Percentiles rank a stretch among this genome's conserved stretches.
Evolutionary conservation across 2,329 filamentous ascomycete species (phyloP).

Genomic region (Sporothrix curviconia): DNA sequence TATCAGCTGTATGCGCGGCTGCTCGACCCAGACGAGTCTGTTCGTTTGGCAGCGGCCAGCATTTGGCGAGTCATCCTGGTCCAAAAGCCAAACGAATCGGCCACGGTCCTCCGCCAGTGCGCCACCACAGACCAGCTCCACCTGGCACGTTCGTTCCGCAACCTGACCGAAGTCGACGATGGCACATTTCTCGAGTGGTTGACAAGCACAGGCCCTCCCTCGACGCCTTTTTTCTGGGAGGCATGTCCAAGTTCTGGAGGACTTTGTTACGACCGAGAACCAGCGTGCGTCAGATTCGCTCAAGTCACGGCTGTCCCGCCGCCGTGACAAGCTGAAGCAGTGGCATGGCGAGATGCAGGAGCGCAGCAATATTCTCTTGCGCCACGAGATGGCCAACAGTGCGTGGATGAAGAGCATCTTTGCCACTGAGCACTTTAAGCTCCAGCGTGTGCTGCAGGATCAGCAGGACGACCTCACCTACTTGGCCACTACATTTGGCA

Average conservation of each 20-base stretch:
- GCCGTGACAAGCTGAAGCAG: slow-evolving; percentile 72
- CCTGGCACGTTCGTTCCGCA: slow-evolving; percentile 70
- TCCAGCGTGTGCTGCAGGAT: slow-evolving; percentile 83
- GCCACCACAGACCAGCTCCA: slow-evolving; percentile 62
- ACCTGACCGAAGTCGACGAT: slow-evolving; percentile 81
- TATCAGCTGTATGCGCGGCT: slow-evolving; percentile 90
- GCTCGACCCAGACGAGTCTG: slow-evolving; percentile 58
- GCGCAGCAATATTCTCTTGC: slow-evolving; percentile 64
- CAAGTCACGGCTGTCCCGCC: slow-evolving; percentile 61
- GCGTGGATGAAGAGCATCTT: slow-evolving; percentile 97
- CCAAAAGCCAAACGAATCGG: slow-evolving; percentile 81
- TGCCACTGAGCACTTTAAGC: slow-evolving; percentile 82
- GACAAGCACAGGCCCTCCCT: slow-evolving; percentile 73
- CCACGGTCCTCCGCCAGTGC: slow-evolving; percentile 64
- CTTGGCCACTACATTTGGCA: slow-evolving; percentile 66
- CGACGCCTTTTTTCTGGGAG: slow-evolving; percentile 74
- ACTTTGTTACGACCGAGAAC: slow-evolving; percentile 80
- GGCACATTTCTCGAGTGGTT: slow-evolving; percentile 81
- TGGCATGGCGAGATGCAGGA: slow-evolving; percentile 68
- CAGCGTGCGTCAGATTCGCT: slow-evolving; percentile 69
- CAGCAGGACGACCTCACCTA: slow-evolving; percentile 85
- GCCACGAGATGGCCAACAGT: slow-evolving; percentile 80
- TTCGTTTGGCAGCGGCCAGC: slow-evolving; percentile 71
- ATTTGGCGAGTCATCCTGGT: slow-evolving; percentile 90
- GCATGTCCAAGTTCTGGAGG: slow-evolving; percentile 76